Base-by-base conservation (phyloP, 192 early-diverging fungal genomes). In the Coemansia umbellata region DNA sequence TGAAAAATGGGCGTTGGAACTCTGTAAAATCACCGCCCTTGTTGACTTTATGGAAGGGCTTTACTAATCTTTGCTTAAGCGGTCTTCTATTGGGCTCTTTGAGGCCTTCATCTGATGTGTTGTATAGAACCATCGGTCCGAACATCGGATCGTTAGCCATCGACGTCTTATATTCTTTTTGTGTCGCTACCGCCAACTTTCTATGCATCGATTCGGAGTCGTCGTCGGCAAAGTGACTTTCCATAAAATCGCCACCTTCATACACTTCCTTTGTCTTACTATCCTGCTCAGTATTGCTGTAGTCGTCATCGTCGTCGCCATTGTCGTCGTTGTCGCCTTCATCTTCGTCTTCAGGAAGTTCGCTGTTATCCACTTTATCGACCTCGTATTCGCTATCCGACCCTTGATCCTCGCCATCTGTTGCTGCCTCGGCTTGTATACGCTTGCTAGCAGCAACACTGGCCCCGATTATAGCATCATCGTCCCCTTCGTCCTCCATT, bases 1-100 rank as follows among this genome's bases (percentile, higher is more conserved):
- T 60, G 26, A 90, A 78, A 10, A 91, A 47, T 1, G 72, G 45
- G 3, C 48, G 58, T 57, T 91, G 88, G 32, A 91, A 56, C 26
- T 65, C 60, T n/a, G 58, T 48, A 35, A 65, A 31, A 14, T 64
- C 63, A 23, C 45, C 27, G 13, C 58, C 30, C 13, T 56, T 51
- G 53, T 68, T 65, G 37, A 68, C 33, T 14, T 70, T 66, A 26
- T 68, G 50, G 19, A 63, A 66, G n/a, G 70, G 60, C 41, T 55
- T 55, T 7, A 58, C 53, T 27, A 71, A 53, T 32, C 49, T 56
- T 11, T 70, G 55, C 48, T 64, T 72, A 7, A 56, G 53, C 23
- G 55, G 50, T 19, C 30, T 52, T n/a, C 63, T 60, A 31, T 67
- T 66, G 3, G 52, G 49, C 9, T 31, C 40, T 26, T 53, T 60